phyloP scores from a whole-genome alignment of 768 basidiomycete species.

The Lactarius sp. region DNA sequence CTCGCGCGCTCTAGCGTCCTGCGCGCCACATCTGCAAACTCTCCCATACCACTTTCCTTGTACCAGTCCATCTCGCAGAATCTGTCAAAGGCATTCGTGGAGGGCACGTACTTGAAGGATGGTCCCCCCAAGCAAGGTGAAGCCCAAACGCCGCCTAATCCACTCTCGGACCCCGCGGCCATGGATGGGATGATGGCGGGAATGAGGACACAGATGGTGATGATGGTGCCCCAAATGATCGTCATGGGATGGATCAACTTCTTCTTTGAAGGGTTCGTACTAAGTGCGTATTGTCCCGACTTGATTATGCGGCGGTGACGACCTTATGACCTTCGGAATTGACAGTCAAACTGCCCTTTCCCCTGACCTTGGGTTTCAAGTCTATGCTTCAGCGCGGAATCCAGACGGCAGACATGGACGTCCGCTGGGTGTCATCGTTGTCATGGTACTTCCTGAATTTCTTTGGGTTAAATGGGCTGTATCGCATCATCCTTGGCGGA shows the following conservation, averaged over 20 bases:
- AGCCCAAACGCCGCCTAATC: conserved; percentile 62
- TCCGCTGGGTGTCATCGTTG: conserved; percentile 96
- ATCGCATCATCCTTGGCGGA: conserved; percentile 85
- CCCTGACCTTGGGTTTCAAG: conserved; percentile 94
- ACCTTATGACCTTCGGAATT: conserved; percentile 8
- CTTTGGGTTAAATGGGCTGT: conserved; percentile 94
- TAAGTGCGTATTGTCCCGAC: conserved; percentile 57
- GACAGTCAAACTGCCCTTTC: conserved; percentile 93
- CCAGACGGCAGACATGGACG: conserved; percentile 94
- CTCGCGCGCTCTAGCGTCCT: conserved; percentile 80
- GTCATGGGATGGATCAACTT: conserved; percentile 99
- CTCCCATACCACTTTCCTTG: conserved; percentile 69
- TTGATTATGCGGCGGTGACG: background rate
- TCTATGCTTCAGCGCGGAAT: conserved; percentile 96
- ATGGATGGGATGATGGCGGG: conserved; percentile 99
- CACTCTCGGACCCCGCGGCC: conserved; percentile 80
- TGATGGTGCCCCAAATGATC: conserved; percentile 98
- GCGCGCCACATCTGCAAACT: conserved; percentile 72
- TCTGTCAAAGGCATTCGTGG: conserved; percentile 63
- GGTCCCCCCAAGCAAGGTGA: conserved; percentile 64
- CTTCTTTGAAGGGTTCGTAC: conserved; percentile 98
- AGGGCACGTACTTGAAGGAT: conserved; percentile 84
- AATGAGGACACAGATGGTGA: conserved; percentile 98
- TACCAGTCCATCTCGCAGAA: conserved; percentile 73
- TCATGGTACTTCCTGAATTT: conserved; percentile 99